Evolutionary conservation across 2,329 filamentous ascomycete species (phyloP).

Genomic region (Aspergillus udagawae): DNA sequence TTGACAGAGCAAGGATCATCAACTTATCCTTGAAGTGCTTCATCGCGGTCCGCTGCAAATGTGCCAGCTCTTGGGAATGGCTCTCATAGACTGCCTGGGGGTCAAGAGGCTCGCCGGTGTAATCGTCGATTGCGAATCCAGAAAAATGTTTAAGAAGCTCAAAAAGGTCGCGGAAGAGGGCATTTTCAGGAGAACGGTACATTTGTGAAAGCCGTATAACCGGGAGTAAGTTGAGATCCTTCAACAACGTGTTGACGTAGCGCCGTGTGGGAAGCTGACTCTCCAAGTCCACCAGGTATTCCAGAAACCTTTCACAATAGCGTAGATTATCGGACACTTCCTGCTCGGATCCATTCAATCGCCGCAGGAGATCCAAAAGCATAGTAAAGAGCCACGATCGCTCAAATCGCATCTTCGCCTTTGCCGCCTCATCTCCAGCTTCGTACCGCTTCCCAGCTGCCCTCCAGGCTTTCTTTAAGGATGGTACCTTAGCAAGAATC

Average conservation of each 20-base stretch:
- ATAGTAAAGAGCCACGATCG: conserved; percentile 89
- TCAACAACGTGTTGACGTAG: conserved; percentile 84
- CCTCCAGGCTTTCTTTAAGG: conserved; percentile 85
- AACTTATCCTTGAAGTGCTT: conserved; percentile 86
- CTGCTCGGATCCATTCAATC: conserved; percentile 57
- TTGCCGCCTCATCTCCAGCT: conserved; percentile 71
- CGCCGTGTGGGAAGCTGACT: conserved; percentile 91
- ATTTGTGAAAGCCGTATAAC: conserved; percentile 74
- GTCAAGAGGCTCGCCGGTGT: conserved; percentile 73
- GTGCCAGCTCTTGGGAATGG: conserved; percentile 73
- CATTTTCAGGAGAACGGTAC: conserved; percentile 70
- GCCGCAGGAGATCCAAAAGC: conserved; percentile 73
- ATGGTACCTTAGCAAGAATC: conserved; percentile 67
- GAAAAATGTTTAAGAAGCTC: conserved; percentile 81
- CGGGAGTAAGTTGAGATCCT: conserved; percentile 78
- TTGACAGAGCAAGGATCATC: conserved; percentile 85
- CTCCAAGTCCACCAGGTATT: conserved; percentile 84
- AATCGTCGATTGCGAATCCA: conserved; percentile 85
- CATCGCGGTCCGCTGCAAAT: conserved; percentile 71
- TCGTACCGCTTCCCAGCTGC: conserved; percentile 83
- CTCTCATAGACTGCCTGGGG: conserved; percentile 70
- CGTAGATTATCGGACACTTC: conserved; percentile 57
- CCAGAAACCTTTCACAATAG: conserved; percentile 91
- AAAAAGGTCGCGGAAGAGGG: conserved; percentile 74
- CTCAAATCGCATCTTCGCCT: conserved; percentile 82